These are phyloP conservation scores for Paracoccidioides lutzii DNA, from an alignment of 2,329 filamentous ascomycete species.

Conservation along the genomic window DNA sequence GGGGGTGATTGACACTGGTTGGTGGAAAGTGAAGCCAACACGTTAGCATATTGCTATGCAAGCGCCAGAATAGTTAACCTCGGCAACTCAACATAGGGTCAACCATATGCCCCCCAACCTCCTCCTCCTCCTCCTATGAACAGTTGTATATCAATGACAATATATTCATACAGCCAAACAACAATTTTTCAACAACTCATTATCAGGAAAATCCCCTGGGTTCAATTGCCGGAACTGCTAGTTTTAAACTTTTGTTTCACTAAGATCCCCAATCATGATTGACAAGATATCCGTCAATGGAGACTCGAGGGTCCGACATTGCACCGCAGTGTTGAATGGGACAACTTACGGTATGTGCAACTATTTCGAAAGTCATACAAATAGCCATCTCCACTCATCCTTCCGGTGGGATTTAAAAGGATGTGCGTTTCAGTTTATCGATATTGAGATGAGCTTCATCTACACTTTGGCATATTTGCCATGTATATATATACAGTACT, in stretches of 20 bases:
- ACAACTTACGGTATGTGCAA: conserved; percentile 49
- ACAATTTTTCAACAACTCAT: no score
- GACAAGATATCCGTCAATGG: conserved; percentile 51
- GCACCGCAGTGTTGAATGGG: conserved; percentile 52
- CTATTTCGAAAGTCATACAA: neutral
- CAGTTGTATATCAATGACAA: no score
- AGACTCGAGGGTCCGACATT: conserved; percentile 54
- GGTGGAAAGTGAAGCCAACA: no score
- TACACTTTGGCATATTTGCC: neutral
- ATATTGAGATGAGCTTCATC: neutral
- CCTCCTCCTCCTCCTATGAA: no score
- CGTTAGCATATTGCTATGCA: no score
- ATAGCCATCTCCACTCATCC: neutral
- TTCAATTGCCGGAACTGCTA: no score
- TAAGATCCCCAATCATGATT: conserved; percentile 31
- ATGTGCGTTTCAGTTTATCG: neutral
- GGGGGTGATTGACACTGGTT: no score
- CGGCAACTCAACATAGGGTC: no score
- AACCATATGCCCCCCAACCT: no score
- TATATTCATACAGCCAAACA: neutral
- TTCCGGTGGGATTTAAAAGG: neutral
- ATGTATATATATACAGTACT: neutral
- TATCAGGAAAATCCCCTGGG: no score
- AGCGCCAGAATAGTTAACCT: no score
- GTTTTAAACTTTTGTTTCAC: conserved; percentile 33